Conservation (phyloP, 2,329 filamentous ascomycete genomes). For the Zalaria obscura region DNA sequence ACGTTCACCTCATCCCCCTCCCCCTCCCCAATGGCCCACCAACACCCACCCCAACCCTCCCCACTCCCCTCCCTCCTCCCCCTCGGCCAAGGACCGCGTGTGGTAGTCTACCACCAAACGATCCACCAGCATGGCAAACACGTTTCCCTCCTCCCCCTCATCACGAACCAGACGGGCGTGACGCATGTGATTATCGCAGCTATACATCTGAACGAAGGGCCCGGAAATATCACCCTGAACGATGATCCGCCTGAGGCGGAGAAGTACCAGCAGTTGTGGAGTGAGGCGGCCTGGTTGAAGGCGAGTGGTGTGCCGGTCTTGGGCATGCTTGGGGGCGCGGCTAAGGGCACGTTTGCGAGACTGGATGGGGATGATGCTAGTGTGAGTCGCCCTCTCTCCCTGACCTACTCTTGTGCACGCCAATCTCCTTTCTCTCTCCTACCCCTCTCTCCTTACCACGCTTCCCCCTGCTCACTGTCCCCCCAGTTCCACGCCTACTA, state of each 20-base stretch:
- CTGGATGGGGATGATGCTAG: conserved; percentile 41
- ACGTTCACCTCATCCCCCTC: background rate
- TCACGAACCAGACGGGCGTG: conserved; percentile 43
- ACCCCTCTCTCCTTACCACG: background rate
- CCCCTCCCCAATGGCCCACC: background rate
- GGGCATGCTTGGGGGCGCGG: conserved; percentile 79
- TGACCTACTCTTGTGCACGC: background rate
- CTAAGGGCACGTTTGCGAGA: conserved; percentile 54
- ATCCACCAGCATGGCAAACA: conserved; percentile 40
- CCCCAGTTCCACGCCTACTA: conserved; percentile 63
- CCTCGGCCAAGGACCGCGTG: conserved; percentile 20
- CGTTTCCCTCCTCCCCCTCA: conserved; percentile 47
- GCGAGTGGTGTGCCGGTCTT: conserved; percentile 63
- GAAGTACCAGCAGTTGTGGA: conserved; percentile 61
- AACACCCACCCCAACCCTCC: background rate
- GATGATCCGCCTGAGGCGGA: conserved; percentile 55
- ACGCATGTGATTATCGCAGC: conserved; percentile 82
- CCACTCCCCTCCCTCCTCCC: background rate
- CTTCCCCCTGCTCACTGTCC: conserved; percentile 2
- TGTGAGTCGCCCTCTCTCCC: conserved; percentile 2
- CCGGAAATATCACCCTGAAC: conserved; percentile 61
- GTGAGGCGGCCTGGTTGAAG: conserved; percentile 59
- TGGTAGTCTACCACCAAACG: conserved; percentile 52
- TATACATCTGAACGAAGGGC: conserved; percentile 62
- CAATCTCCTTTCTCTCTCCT: background rate